phyloP scores from a whole-genome alignment of 371 early-diverging fungal genomes.

The Rhizopus sp. region DNA sequence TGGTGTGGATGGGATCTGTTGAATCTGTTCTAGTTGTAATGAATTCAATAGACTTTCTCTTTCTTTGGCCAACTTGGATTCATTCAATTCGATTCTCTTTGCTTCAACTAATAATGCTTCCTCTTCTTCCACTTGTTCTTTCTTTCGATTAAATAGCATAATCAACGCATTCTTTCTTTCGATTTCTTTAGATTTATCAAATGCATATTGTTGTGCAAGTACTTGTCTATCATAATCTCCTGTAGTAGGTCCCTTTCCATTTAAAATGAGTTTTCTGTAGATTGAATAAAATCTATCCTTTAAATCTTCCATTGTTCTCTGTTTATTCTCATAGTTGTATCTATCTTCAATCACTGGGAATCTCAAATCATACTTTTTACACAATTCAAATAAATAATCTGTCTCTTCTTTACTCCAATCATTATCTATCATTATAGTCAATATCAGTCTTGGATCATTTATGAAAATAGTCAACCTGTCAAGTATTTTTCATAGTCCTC shows the following conservation, averaged over 20 bases:
- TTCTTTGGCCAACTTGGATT: slow-evolving; percentile 70
- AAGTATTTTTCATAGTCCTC: slow-evolving; percentile 71
- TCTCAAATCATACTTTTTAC: slow-evolving; percentile 76
- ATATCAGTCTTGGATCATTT: slow-evolving; percentile 4
- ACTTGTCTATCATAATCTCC: slow-evolving; percentile 39
- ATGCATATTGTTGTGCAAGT: slow-evolving; percentile 46
- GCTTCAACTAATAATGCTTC: slow-evolving; percentile 77
- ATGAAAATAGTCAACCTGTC: slow-evolving; percentile 20
- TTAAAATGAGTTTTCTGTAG: slow-evolving; percentile 50
- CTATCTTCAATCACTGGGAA: slow-evolving; percentile 87
- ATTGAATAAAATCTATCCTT: slow-evolving; percentile 82
- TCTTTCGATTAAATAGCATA: slow-evolving; percentile 67
- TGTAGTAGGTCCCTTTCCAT: slow-evolving; percentile 36
- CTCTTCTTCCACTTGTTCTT: slow-evolving; percentile 86
- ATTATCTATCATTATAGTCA: slow-evolving; percentile 37
- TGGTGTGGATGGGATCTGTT: slow-evolving; percentile 42
- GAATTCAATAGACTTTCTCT: slow-evolving; percentile 72
- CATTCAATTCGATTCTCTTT: slow-evolving; percentile 76
- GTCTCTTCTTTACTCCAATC: slow-evolving; percentile 90
- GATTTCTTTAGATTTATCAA: slow-evolving; percentile 67
- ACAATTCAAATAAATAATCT: slow-evolving; percentile 77
- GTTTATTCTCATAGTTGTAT: slow-evolving; percentile 54
- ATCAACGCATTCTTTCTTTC: slow-evolving; percentile 81
- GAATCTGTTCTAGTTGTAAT: slow-evolving; percentile 57
- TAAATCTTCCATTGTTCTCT: slow-evolving; percentile 61